Base-by-base conservation (phyloP, 129 eudicot species). In the sunflower (Helianthus annuus) region DNA sequence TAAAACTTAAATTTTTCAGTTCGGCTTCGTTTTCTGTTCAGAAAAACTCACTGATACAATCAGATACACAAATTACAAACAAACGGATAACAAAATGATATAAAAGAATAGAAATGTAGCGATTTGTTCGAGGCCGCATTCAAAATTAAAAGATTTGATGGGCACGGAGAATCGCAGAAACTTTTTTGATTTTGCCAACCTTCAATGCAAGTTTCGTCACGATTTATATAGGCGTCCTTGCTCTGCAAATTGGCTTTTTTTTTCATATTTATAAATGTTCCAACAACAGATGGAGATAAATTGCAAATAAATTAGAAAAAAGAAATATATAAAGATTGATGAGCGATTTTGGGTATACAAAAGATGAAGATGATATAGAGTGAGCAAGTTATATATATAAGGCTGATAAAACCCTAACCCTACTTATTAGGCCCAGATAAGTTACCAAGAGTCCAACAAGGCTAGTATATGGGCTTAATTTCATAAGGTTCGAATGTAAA, bases 121-220 rank as follows among this genome's bases (percentile, higher is more conserved):
- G 69, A 73, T 53, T 73, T 82, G 86, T 82, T 82, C 86, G 86
- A 82, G 83, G 86, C 86, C 86, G 12, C 53, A 82, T 52, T 78
- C 79, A 78, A 78, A 78, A 78, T 32, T n/a, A 32, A 76, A 5
- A 65, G 56, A 64, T 78, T 70, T 74, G 86, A 78, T 55, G 79
- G 86, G 86, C 86, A 83, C 86, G 86, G 86, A 83, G 86, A 83
- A 83, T 74, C 83, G 81, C 86, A n/a, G 60, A 38, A 10, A 59
- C 24, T 67, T 0, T 32, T 76, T 54, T 69, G 66, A 66, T 78
- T 15, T 83, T 4, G 83, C 86, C 86, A 78, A 79, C 83, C 83
- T 83, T 83, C 86, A 83, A 78, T 78, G 86, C 86, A 83, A 83
- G 76, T 66, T 81, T 70, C 79, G 71, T 72, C 85, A 76, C 71